Conservation (phyloP, 1,139 yeast genomes). For the Geotrichum reessii region DNA sequence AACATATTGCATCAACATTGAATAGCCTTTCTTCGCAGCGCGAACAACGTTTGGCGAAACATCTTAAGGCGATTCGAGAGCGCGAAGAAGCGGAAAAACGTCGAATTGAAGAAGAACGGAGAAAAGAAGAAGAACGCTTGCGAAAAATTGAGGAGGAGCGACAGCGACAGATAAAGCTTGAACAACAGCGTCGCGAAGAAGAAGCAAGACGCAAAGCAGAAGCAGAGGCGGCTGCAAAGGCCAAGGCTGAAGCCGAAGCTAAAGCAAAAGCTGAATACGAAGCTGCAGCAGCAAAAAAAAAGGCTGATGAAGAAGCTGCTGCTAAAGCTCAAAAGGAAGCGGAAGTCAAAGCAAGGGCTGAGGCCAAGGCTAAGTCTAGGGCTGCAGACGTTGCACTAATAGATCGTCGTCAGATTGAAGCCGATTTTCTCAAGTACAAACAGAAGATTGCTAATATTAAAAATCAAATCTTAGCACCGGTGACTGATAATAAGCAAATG, state of each 20-base stretch:
- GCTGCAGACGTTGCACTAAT: background rate
- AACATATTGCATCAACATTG: background rate
- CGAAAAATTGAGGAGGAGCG: slow-evolving; percentile 21
- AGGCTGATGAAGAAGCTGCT: slow-evolving; percentile 12
- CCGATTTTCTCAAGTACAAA: slow-evolving; percentile 48
- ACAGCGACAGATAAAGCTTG: slow-evolving; percentile 20
- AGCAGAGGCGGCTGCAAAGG: slow-evolving; percentile 12
- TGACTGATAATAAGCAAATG: slow-evolving; percentile 36
- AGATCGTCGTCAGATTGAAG: slow-evolving; percentile 38
- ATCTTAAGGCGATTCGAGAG: slow-evolving; percentile 23
- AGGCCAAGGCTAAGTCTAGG: background rate
- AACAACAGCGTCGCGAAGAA: slow-evolving; percentile 21
- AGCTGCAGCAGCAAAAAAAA: slow-evolving; percentile 16
- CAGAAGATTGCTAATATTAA: slow-evolving; percentile 57
- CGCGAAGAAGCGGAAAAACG: slow-evolving; percentile 24
- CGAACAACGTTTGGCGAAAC: slow-evolving; percentile 24
- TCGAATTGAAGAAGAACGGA: slow-evolving; percentile 25
- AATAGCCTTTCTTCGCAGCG: background rate
- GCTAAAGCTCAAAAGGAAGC: slow-evolving; percentile 19
- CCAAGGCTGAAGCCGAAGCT: slow-evolving; percentile 9
- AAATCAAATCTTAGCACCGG: slow-evolving; percentile 39
- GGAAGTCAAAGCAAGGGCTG: slow-evolving; percentile 20
- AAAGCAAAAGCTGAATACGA: slow-evolving; percentile 18
- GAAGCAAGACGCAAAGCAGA: slow-evolving; percentile 19
- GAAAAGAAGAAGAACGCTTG: slow-evolving; percentile 20